Evolutionary conservation across 495 filamentous ascomycete species (phyloP).

Genomic region (Penicillium flavigenum): DNA sequence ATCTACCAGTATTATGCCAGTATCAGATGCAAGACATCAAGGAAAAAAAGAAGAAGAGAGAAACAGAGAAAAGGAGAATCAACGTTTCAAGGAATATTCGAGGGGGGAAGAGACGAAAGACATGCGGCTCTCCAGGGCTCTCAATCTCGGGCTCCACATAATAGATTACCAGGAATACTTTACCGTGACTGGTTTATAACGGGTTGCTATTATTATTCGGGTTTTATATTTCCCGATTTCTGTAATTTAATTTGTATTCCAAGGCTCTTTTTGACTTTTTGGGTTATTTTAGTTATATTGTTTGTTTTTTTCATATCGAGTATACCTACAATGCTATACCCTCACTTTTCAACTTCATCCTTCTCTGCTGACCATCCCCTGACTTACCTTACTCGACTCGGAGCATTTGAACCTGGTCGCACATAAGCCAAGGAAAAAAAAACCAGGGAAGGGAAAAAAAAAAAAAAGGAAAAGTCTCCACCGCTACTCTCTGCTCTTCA

Average conservation of each 20-base stretch:
- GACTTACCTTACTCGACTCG: not conserved
- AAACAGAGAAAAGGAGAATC: constrained; percentile 7
- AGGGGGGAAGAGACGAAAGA: not conserved
- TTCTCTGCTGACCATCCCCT: not conserved
- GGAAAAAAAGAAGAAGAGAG: constrained; percentile 1
- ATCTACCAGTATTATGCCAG: constrained; percentile 4
- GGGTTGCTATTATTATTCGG: not conserved
- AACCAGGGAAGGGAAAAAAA: not conserved
- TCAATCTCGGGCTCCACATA: not conserved
- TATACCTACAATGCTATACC: not conserved
- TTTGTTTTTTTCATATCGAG: no score
- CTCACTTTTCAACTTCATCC: not conserved
- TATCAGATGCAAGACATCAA: constrained; percentile 1
- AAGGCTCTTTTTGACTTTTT: not conserved
- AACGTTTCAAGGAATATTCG: constrained; percentile 1
- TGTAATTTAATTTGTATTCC: not conserved
- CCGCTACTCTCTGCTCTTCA: constrained; percentile 9
- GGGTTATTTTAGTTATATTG: not conserved
- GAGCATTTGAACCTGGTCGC: constrained; percentile 16
- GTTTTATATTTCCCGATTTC: not conserved
- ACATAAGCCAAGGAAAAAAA: constrained; percentile 12
- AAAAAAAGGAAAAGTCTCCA: constrained; percentile 3
- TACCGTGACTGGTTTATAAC: not conserved
- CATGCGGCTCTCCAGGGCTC: constrained; percentile 4
- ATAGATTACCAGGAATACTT: not conserved